Conservation (phyloP, 2,329 filamentous ascomycete species). For the Nectriaceae sp. region DNA sequence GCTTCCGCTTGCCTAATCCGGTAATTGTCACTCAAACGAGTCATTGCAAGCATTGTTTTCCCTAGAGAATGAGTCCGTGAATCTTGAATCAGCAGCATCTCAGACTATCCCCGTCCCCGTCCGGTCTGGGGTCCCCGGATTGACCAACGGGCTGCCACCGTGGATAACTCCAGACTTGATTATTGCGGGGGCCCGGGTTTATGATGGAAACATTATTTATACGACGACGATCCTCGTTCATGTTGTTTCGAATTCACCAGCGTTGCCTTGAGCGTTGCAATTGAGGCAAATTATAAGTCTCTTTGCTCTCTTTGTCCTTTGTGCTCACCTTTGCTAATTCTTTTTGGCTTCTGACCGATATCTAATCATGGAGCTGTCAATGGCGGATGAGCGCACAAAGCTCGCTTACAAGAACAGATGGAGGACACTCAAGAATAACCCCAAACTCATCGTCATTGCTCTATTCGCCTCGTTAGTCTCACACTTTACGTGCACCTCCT, state of each 20-base stretch:
- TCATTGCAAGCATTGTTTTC: background rate
- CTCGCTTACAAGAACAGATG: slow-evolving; percentile 17
- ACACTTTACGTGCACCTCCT: background rate
- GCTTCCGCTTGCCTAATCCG: background rate
- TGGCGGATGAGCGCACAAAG: background rate
- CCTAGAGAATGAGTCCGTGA: background rate
- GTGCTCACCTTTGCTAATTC: background rate
- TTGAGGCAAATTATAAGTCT: too few species aligned
- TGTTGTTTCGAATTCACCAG: background rate
- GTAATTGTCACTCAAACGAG: background rate
- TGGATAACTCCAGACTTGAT: background rate
- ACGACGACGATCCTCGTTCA: background rate
- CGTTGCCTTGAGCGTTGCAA: background rate
- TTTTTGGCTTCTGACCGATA: background rate
- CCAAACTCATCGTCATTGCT: slow-evolving; percentile 24
- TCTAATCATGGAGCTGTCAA: background rate
- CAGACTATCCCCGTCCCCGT: too few species aligned
- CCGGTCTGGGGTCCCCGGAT: too few species aligned
- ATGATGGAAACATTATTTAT: background rate
- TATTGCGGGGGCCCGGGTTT: background rate
- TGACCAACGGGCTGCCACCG: too few species aligned
- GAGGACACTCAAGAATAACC: slow-evolving; percentile 24
- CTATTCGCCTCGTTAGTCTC: slow-evolving; percentile 28
- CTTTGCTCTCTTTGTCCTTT: background rate
- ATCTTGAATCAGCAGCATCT: background rate